These are phyloP conservation scores for Clarireedia homoeocarpa DNA, from an alignment of 2,329 filamentous ascomycete genomes.

Conservation along the genomic window DNA sequence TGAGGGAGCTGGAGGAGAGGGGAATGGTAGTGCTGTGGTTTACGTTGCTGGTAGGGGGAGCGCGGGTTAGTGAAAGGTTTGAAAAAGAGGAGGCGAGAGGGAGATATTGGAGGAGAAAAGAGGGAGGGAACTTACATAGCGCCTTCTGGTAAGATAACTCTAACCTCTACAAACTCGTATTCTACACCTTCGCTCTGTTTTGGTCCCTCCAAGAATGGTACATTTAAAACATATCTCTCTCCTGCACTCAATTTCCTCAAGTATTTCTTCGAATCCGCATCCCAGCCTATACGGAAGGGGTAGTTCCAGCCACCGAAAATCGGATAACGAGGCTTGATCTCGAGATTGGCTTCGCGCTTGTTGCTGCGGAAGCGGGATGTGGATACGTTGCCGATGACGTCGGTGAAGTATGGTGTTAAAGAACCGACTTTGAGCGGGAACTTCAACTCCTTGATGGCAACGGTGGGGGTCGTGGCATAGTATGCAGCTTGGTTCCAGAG, in stretches of 20 bases:
- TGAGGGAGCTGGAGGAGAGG: conserved; percentile 49
- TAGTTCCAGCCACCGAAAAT: conserved; percentile 98
- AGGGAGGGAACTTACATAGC: conserved; percentile 58
- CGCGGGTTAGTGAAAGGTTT: conserved; percentile 34
- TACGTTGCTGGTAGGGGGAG: conserved; percentile 54
- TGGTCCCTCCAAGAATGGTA: conserved; percentile 89
- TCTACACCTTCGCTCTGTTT: conserved; percentile 78
- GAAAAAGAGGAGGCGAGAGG: conserved; percentile 35
- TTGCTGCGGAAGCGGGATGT: conserved; percentile 80
- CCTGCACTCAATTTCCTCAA: conserved; percentile 54
- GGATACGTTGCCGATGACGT: conserved; percentile 94
- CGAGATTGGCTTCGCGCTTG: conserved; percentile 71
- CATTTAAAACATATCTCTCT: conserved; percentile 75
- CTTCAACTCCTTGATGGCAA: conserved; percentile 73
- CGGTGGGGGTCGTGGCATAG: conserved; percentile 62
- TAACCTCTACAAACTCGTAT: conserved; percentile 73
- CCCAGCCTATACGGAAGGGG: conserved; percentile 94
- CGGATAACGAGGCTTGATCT: conserved; percentile 92
- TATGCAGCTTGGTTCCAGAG: conserved; percentile 67
- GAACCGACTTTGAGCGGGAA: conserved; percentile 75
- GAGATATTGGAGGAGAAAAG: conserved; percentile 14
- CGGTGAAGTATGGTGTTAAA: conserved; percentile 85
- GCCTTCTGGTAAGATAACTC: conserved; percentile 84
- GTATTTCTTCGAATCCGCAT: conserved; percentile 72
- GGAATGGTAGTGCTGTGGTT: conserved; percentile 71